Base-by-base conservation (phyloP, 768 basidiomycete genomes). In the Clathrus columnatus region DNA sequence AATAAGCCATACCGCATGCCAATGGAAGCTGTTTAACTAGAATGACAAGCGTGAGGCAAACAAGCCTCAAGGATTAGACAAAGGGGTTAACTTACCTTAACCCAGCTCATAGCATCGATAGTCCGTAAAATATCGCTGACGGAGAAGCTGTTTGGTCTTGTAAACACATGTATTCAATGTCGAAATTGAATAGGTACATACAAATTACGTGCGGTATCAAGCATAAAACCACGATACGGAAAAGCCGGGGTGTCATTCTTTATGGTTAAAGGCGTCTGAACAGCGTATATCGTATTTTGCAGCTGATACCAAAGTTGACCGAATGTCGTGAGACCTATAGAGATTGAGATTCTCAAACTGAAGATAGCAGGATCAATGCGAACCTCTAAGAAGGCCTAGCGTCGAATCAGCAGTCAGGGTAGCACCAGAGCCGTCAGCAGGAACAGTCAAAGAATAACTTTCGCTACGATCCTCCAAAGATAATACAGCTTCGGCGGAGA, bases 161-260 rank as follows among this genome's bases (percentile, higher is more conserved):
- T 7, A 44, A 16, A 18, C 28, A 36, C 36, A 11, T n/a, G 10
- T 36, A 14, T 36, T 32, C 26, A 63, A 60, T 44, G 56, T 57
- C n/a, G 45, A n/a, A 4, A 65, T 52, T 4, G 1, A 24, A 14
- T 36, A 23, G 30, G 26, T 28, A 50, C 61, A 41, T 30, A 70
- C 60, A 54, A 74, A 56, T 72, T 63, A n/a, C 73, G 59, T 6
- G 71, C 62, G 0, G 73, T 74, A 56, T 74, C 73, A 1, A 74
- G 64, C 58, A 73, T 61, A 20, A 72, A 55, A 1, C 65, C 70
- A 24, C 73, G 63, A 42, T 61, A 61, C n/a, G 62, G 61, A 26
- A 28, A 57, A 24, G 57, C 51, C 27, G 57, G 57, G 16, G 50
- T 44, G 46, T 56, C 55, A 20, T 51, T 43, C 21, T 24, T 18